Conservation (phyloP, 1,139 yeast genomes). For the Saccharomyces hybrid region DNA sequence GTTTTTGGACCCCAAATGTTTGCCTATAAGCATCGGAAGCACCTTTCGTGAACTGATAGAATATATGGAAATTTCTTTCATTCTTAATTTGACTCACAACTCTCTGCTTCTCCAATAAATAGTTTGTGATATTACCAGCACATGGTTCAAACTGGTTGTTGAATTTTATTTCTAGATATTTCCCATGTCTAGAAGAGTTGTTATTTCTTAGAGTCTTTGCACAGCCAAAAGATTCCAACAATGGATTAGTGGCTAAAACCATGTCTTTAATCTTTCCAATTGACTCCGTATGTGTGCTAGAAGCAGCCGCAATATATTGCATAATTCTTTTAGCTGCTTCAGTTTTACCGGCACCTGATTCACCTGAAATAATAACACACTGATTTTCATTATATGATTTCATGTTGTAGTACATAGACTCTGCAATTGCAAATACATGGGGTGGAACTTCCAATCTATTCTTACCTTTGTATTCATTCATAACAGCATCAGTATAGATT, state of each 20-base stretch:
- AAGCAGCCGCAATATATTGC: slow-evolving; percentile 94
- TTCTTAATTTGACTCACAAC: slow-evolving; percentile 91
- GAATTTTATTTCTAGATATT: slow-evolving; percentile 87
- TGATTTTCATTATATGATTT: slow-evolving; percentile 92
- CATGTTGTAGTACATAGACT: slow-evolving; percentile 91
- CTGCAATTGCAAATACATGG: slow-evolving; percentile 97
- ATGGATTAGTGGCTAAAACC: slow-evolving; percentile 96
- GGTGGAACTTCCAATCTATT: slow-evolving; percentile 97
- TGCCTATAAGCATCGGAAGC: slow-evolving; percentile 83
- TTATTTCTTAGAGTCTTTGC: slow-evolving; percentile 97
- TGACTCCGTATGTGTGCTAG: slow-evolving; percentile 47
- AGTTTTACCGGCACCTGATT: slow-evolving; percentile 98
- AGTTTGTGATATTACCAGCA: slow-evolving; percentile 94
- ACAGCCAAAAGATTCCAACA: slow-evolving; percentile 95
- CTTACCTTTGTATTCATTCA: slow-evolving; percentile 78
- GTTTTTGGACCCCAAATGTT: slow-evolving; percentile 80
- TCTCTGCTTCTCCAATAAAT: slow-evolving; percentile 87
- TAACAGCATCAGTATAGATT: slow-evolving; percentile 73
- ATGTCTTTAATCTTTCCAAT: slow-evolving; percentile 89
- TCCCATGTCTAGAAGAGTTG: slow-evolving; percentile 98
- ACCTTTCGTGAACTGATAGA: slow-evolving; percentile 90
- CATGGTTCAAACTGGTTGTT: slow-evolving; percentile 79
- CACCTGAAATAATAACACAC: slow-evolving; percentile 97
- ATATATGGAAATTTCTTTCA: slow-evolving; percentile 95
- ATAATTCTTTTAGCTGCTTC: slow-evolving; percentile 98